These are phyloP conservation scores for Zygosaccharomyces sapae DNA, from an alignment of 1,139 yeast species.

Conservation along the genomic window DNA sequence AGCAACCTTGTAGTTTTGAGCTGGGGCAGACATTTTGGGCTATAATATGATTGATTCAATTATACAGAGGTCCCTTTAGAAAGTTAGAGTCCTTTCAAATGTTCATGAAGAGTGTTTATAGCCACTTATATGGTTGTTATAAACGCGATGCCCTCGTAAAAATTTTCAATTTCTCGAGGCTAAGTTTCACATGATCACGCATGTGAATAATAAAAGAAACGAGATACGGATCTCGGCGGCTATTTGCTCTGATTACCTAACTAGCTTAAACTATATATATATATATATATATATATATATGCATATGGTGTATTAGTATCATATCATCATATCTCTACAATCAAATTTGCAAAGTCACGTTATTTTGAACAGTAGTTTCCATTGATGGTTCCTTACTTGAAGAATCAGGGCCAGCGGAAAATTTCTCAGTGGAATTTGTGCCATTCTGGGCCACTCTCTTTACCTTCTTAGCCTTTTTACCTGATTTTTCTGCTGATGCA, in stretches of 20 bases:
- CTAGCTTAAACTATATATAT: background rate
- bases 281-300: no score
- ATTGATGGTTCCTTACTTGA: background rate
- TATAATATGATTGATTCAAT: background rate
- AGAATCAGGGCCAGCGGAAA: background rate
- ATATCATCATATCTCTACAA: background rate
- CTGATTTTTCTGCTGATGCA: background rate
- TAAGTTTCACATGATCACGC: conserved; percentile 1
- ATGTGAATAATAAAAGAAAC: background rate
- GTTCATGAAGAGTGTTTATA: no score
- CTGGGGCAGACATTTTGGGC: conserved; percentile 49
- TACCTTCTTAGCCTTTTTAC: background rate
- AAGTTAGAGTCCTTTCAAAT: no score
- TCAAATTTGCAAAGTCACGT: background rate
- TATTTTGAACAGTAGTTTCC: background rate
- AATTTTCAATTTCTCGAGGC: background rate
- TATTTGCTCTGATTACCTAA: background rate
- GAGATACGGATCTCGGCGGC: background rate
- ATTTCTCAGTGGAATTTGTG: background rate
- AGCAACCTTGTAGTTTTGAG: conserved; percentile 87
- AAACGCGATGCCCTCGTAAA: background rate
- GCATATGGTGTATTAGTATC: background rate
- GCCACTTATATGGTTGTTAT: background rate
- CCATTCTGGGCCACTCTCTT: background rate
- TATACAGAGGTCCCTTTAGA: background rate